Evolutionary conservation across 2,329 filamentous ascomycete species (phyloP).

Genomic region (Xylaria multiplex): DNA sequence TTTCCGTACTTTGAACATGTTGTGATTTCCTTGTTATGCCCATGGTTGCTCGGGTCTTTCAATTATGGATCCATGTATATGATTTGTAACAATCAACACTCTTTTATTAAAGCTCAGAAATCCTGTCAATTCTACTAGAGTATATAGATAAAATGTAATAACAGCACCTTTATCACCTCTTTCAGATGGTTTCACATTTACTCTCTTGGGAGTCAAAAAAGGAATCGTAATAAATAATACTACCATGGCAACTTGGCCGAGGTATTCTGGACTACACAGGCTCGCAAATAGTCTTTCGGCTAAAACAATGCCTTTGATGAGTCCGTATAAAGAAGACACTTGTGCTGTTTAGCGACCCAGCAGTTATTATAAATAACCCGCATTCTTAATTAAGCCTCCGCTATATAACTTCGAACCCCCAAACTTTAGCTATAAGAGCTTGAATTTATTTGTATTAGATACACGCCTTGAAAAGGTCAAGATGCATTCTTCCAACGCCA

Average conservation of each 20-base stretch:
- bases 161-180: background rate
- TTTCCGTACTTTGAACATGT: background rate
- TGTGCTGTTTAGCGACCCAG: background rate
- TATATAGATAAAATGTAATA: background rate
- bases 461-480: background rate
- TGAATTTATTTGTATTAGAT: no score
- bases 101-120: background rate
- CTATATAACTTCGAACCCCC: background rate
- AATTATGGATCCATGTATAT: no score
- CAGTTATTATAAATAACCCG: background rate
- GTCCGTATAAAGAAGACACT: background rate
- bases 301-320: constrained; percentile 10
- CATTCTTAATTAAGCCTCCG: background rate
- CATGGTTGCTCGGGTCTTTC: background rate
- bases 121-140: background rate
- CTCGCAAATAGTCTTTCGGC: background rate
- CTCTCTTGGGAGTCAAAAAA: background rate
- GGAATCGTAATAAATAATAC: background rate
- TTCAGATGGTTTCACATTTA: background rate
- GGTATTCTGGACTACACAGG: background rate
- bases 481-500: background rate
- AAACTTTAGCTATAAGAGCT: no score
- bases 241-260: background rate
- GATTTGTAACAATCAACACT: background rate
- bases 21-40: no score